phyloP scores from a whole-genome alignment of 176 grass and related monocot species.

The Secale cereale region DNA sequence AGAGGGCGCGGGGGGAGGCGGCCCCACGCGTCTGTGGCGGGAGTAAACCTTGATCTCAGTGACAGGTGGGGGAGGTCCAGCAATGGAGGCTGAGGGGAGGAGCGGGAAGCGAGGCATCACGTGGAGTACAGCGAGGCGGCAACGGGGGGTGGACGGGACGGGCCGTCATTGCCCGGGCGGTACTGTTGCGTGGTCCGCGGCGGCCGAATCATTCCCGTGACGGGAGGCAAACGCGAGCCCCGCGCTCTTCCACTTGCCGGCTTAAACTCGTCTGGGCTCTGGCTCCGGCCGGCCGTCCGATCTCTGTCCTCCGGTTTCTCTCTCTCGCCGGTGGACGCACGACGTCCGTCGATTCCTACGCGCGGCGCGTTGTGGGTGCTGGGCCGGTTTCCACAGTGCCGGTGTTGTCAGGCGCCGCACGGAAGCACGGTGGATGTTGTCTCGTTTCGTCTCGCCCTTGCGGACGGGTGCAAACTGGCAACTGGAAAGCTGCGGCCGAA shows the following conservation, averaged over 20 bases:
- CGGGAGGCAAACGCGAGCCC: neutral
- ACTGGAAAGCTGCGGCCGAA: too few species aligned
- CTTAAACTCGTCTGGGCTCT: too few species aligned
- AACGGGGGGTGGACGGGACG: neutral
- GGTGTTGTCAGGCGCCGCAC: too few species aligned
- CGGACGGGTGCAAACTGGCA: too few species aligned
- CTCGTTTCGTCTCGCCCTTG: too few species aligned
- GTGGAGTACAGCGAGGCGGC: constrained; percentile 75
- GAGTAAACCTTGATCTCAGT: neutral
- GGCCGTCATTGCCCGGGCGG: neutral
- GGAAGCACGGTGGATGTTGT: too few species aligned
- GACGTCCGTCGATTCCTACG: too few species aligned
- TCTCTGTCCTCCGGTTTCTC: too few species aligned
- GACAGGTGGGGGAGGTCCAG: neutral
- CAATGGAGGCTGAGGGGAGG: constrained; percentile 20
- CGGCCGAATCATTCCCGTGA: constrained; percentile 40
- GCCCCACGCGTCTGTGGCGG: neutral
- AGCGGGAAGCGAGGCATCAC: constrained; percentile 32
- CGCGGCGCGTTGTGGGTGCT: too few species aligned
- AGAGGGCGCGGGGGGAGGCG: neutral
- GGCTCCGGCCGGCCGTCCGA: too few species aligned
- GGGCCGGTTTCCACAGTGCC: too few species aligned
- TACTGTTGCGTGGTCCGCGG: constrained; percentile 34
- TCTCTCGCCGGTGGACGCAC: too few species aligned
- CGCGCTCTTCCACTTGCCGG: neutral